Base-by-base conservation (phyloP, 805 yeast species). In the Isabelozyma heimii region DNA sequence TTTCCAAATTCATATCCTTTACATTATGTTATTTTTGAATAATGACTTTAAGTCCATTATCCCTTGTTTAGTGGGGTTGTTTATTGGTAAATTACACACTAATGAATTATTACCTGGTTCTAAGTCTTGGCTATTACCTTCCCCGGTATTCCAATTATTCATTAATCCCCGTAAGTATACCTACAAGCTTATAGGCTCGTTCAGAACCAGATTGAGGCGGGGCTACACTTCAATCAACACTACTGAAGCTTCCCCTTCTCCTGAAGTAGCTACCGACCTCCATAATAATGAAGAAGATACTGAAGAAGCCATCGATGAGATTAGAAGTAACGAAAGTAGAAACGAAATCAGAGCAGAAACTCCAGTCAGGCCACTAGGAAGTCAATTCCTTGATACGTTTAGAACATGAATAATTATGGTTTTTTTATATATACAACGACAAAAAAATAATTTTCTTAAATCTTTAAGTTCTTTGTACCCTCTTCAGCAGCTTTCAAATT, bases 301-400 rank as follows among this genome's bases (percentile, higher is more conserved):
- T 4, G 61, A 55, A 24, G 66, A 61, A 2, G 55, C 47, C 7
- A 60, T 62, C 12, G 70, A 66, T 40, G 72, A 63, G 12, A 61
- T 54, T 9, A 63, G 62, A 41, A 63, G 63, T 20, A 56, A 56
- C 41, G 62, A 54, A 27, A 45, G 61, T 57, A 40, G 59, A 47
- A 52, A 52, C 15, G 65, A 61, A 47, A 73, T 73, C 15, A 60
- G 79, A 43, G 79, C 80, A 8, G 87, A 81, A 49, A 83, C 83
- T 14, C 88, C 88, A 0, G 80, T 76, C 10, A 65, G 89, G 45
- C 81, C 88, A 0, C 64, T 84, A 35, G 83, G 86, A 2, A 72
- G 79, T 17, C 88, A 83, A 56, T 74, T 84, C 47, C 62, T 84
- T 20, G 85, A 83, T 60, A 79, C 85, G 0, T 83, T 84, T 55